Evolutionary conservation across 108 stramenopile species (phyloP).

Genomic region (Heterococcus sp.): DNA sequence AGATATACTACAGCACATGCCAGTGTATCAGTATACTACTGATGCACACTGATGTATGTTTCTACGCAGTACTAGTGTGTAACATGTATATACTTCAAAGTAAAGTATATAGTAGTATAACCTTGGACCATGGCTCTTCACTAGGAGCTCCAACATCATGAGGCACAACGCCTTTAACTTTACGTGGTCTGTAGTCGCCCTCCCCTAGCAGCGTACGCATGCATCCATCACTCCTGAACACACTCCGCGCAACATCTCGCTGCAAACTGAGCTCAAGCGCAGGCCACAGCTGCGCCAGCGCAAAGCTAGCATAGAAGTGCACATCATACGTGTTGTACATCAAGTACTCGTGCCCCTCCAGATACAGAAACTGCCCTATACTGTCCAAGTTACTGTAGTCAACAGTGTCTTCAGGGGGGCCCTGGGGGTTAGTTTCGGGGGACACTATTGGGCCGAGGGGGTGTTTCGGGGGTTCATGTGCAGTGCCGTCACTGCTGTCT

Average conservation of each 20-base stretch:
- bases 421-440: not conserved
- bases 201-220: not conserved
- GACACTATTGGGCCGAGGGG: not conserved
- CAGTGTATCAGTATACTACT: too few species aligned
- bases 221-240: not conserved
- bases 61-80: too few species aligned
- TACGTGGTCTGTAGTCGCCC: not conserved
- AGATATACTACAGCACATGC: too few species aligned
- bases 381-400: not conserved
- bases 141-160: not conserved
- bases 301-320: constrained; percentile 50
- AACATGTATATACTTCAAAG: too few species aligned
- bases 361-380: not conserved
- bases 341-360: constrained; percentile 47
- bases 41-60: too few species aligned
- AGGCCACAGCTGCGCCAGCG: constrained; percentile 41
- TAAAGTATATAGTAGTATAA: too few species aligned
- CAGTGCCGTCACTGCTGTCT: constrained; percentile 12
- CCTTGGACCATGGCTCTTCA: too few species aligned
- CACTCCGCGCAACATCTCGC: constrained; percentile 37
- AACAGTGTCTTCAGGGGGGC: not conserved
- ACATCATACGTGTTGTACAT: constrained; percentile 59
- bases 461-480: not conserved
- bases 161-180: not conserved
- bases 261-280: constrained; percentile 37